Conservation (phyloP, 148 eudicot species). For the Dysphania ambrosioides region DNA sequence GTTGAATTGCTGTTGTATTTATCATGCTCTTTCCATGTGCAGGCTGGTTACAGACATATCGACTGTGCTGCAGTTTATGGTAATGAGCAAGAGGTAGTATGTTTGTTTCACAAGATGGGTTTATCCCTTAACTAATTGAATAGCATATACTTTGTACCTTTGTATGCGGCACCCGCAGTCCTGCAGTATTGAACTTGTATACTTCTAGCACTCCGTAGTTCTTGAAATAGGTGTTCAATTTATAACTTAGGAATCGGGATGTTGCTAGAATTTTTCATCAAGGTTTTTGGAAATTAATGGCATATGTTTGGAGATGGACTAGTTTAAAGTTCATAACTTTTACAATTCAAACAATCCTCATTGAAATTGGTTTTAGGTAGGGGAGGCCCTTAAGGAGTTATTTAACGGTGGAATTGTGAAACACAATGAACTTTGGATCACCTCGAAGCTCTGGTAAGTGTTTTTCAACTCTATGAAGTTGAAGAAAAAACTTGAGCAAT, state of each 20-base stretch:
- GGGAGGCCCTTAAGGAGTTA: conserved; percentile 40
- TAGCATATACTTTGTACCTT: not conserved
- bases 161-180: too few relatives aligned
- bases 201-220: not conserved
- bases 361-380: conserved; percentile 33
- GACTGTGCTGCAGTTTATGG: conserved; percentile 60
- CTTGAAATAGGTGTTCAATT: not conserved
- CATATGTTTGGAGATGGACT: not conserved
- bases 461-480: not conserved
- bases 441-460: conserved; percentile 57
- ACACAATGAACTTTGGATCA: conserved; percentile 50
- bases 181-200: not conserved
- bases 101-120: not conserved
- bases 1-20: too few relatives aligned
- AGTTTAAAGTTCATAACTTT: not conserved
- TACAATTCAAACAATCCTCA: not conserved
- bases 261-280: not conserved
- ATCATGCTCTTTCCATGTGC: conserved; percentile 12
- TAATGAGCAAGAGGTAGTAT: conserved; percentile 51
- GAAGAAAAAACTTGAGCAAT: not conserved
- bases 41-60: conserved; percentile 68
- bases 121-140: not conserved
- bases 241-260: not conserved
- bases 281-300: not conserved
- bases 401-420: conserved; percentile 47